phyloP scores from a whole-genome alignment of 1,284 basidiomycete genomes.

The Acaromyces ingoldii region DNA sequence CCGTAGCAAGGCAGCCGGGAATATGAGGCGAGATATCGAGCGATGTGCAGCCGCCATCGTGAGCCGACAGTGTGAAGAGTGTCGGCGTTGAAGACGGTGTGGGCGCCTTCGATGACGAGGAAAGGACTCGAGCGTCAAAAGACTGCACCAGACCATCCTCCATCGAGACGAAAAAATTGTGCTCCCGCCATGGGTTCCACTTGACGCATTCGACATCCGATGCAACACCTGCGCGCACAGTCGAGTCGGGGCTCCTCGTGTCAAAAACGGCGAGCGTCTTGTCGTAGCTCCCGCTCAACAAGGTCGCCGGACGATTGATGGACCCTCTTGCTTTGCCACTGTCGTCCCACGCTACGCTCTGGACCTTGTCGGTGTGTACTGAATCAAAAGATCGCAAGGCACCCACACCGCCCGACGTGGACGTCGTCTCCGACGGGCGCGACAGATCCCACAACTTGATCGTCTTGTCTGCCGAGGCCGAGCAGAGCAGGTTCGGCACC shows the following conservation, averaged over 20 bases:
- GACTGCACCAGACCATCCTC: slow-evolving; percentile 88
- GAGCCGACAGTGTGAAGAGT: slow-evolving; percentile 85
- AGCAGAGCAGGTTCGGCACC: slow-evolving; percentile 84
- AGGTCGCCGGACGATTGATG: slow-evolving; percentile 65
- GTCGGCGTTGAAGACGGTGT: slow-evolving; percentile 42
- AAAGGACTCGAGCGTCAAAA: slow-evolving; percentile 80
- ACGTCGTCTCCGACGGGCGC: slow-evolving; percentile 49
- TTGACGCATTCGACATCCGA: slow-evolving; percentile 87
- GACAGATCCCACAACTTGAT: slow-evolving; percentile 97
- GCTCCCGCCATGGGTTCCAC: slow-evolving; percentile 92
- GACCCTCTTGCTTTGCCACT: slow-evolving; percentile 52
- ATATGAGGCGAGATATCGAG: slow-evolving; percentile 89
- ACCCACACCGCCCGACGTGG: slow-evolving; percentile 25
- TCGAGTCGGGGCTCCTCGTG: slow-evolving; percentile 70
- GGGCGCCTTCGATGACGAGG: slow-evolving; percentile 55
- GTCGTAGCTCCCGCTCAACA: slow-evolving; percentile 90
- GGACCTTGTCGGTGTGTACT: slow-evolving; percentile 93
- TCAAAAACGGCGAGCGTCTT: slow-evolving; percentile 90
- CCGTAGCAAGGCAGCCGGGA: slow-evolving; percentile 83
- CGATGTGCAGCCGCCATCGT: slow-evolving; percentile 87
- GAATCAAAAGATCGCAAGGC: slow-evolving; percentile 74
- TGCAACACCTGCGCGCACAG: slow-evolving; percentile 63
- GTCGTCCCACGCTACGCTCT: slow-evolving; percentile 91
- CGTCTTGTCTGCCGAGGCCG: slow-evolving; percentile 86
- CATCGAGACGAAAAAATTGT: slow-evolving; percentile 83